phyloP scores from a whole-genome alignment of 495 filamentous ascomycete genomes.

The Mycothermus thermophilus region DNA sequence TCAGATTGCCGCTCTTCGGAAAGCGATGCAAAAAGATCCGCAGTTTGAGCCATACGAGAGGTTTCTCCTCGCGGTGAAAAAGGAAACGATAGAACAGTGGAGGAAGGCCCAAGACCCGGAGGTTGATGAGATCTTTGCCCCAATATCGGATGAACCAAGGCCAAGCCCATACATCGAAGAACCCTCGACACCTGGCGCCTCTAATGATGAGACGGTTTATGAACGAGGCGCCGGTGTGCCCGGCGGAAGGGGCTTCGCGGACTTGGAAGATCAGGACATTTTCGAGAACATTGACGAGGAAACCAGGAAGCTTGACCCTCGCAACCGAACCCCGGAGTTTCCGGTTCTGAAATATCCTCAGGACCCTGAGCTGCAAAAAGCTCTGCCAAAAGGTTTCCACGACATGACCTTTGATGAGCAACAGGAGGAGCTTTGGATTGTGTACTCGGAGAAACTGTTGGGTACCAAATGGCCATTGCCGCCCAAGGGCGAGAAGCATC shows the following conservation, averaged over 20 bases:
- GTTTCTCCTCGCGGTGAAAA: not conserved
- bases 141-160: not conserved
- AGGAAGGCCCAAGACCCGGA: not conserved
- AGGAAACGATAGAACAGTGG: not conserved
- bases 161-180: not conserved
- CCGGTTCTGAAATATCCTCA: not conserved
- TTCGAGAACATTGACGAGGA: not conserved
- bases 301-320: not conserved
- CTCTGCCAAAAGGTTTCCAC: constrained; percentile 5
- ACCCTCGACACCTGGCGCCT: not conserved
- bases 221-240: not conserved
- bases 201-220: not conserved
- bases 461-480: constrained; percentile 1
- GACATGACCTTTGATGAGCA: constrained; percentile 6
- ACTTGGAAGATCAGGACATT: not conserved
- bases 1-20: not conserved
- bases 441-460: not conserved
- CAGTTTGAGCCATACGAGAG: not conserved
- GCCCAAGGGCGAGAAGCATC: constrained; percentile 1
- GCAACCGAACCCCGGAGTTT: not conserved
- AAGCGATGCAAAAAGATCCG: not conserved
- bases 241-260: not conserved
- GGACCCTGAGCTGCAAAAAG: not conserved
- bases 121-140: not conserved
- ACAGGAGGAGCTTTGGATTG: constrained; percentile 7